Conservation (phyloP, 164 flowering plant genomes). For the Chloranthus sessilifolius region DNA sequence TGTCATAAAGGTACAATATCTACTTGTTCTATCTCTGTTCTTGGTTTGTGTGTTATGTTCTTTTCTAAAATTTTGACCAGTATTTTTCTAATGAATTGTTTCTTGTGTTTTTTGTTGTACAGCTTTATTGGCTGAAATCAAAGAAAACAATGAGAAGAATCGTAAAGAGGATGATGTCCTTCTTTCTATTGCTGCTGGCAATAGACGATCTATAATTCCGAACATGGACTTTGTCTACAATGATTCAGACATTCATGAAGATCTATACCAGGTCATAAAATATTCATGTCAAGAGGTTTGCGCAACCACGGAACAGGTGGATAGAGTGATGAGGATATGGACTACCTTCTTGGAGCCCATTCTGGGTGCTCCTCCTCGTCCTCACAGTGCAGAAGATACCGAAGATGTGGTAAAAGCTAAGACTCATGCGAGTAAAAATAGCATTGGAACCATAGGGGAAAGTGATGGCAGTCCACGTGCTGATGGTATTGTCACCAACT, state of each 20-base stretch:
- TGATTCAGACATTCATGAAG: slow-evolving; percentile 79
- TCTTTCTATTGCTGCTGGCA: slow-evolving; percentile 75
- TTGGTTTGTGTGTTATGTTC: too few relatives aligned
- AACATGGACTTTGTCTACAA: slow-evolving; percentile 60
- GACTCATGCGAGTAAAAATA: slow-evolving; percentile 31
- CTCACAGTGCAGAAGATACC: slow-evolving; percentile 69
- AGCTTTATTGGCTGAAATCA: slow-evolving; percentile 82
- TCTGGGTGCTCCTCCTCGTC: slow-evolving; percentile 69
- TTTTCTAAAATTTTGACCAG: too few relatives aligned
- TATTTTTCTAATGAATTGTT: slow-evolving; percentile 2
- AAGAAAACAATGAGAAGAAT: slow-evolving; percentile 81
- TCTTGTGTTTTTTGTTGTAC: slow-evolving; percentile 11
- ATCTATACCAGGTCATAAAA: slow-evolving; percentile 69
- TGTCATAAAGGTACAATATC: too few relatives aligned
- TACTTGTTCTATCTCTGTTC: too few relatives aligned
- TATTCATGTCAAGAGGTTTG: slow-evolving; percentile 79
- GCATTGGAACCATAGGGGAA: slow-evolving; percentile 30
- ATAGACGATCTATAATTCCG: slow-evolving; percentile 53
- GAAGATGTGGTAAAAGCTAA: slow-evolving; percentile 62
- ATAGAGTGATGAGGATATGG: slow-evolving; percentile 94
- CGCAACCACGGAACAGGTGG: slow-evolving; percentile 66
- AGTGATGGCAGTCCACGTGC: slow-evolving; percentile 51
- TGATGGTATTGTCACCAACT: slow-evolving; percentile 22
- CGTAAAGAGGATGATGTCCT: slow-evolving; percentile 72
- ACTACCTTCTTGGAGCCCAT: slow-evolving; percentile 78